Evolutionary conservation across 1,284 basidiomycete genomes (phyloP).

Genomic region (Agroathelia rolfsii): DNA sequence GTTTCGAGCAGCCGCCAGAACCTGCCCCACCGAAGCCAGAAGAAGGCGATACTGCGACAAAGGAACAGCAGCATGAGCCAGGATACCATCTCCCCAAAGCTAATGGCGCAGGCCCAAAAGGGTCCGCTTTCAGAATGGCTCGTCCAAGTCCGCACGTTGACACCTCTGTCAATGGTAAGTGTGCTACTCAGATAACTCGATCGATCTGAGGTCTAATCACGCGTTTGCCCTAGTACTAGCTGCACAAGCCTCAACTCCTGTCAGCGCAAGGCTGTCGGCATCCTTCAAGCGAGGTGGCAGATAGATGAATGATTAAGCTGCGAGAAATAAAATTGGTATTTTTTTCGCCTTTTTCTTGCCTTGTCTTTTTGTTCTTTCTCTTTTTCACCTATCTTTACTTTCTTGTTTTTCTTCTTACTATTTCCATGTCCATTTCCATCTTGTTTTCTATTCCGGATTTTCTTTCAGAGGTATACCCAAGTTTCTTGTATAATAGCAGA

Average conservation of each 20-base stretch:
- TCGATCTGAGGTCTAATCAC: too few species aligned
- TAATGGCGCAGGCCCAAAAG: constrained; percentile 13
- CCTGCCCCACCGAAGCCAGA: constrained; percentile 15
- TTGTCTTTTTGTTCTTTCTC: constrained; percentile 21
- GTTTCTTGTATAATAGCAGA: too few species aligned
- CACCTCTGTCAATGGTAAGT: constrained; percentile 14
- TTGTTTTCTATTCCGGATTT: constrained; percentile 17
- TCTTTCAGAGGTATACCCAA: constrained; percentile 11
- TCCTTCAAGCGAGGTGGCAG: background rate
- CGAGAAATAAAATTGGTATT: constrained; percentile 23
- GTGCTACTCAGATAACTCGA: too few species aligned
- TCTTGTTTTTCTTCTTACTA: constrained; percentile 7
- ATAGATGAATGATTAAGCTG: constrained; percentile 12
- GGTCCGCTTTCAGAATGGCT: constrained; percentile 8
- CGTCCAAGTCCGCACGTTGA: constrained; percentile 15
- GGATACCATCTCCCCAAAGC: constrained; percentile 14
- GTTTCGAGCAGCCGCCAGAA: constrained; percentile 19
- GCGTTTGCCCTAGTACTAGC: too few species aligned
- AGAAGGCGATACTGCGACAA: too few species aligned
- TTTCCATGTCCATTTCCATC: constrained; percentile 12
- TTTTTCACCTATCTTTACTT: constrained; percentile 13
- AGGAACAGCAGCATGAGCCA: constrained; percentile 11
- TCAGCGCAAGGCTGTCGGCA: constrained; percentile 1
- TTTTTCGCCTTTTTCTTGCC: constrained; percentile 15
- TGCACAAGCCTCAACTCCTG: too few species aligned